Evolutionary conservation across 352 stramenopile species (phyloP).

Genomic region (Phytophthora palmivora): DNA sequence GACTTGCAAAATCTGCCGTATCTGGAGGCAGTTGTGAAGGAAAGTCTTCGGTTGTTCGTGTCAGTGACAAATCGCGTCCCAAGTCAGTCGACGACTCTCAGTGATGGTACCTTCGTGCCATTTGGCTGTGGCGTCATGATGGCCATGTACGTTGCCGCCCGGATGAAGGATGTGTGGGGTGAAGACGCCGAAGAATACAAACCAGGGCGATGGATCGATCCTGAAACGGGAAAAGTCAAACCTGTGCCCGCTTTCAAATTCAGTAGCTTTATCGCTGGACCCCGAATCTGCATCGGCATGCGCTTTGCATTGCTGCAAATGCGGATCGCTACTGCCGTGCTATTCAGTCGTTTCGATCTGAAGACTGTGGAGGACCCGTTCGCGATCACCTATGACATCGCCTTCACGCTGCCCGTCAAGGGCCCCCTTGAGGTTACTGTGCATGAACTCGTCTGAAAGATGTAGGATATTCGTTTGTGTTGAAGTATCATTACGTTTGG

Average conservation of each 20-base stretch:
- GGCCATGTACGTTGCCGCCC: slow-evolving; percentile 43
- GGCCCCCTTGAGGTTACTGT: slow-evolving; percentile 15
- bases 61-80: slow-evolving; percentile 9
- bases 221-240: slow-evolving; percentile 31
- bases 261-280: slow-evolving; percentile 7
- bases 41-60: slow-evolving; percentile 63
- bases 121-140: slow-evolving; percentile 46
- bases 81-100: background rate
- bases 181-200: slow-evolving; percentile 21
- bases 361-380: slow-evolving; percentile 5
- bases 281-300: too few species aligned
- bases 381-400: slow-evolving; percentile 4
- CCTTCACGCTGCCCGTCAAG: slow-evolving; percentile 24
- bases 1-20: slow-evolving; percentile 57
- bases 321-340: slow-evolving; percentile 18
- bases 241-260: slow-evolving; percentile 51
- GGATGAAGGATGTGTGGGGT: slow-evolving; percentile 49
- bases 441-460: slow-evolving; percentile 9
- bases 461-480: background rate
- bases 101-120: slow-evolving; percentile 46
- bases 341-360: slow-evolving; percentile 42
- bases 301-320: too few species aligned
- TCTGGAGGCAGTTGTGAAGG: slow-evolving; percentile 47
- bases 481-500: too few species aligned
- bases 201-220: slow-evolving; percentile 53